Evolutionary conservation across 148 eudicot genomes (phyloP).

Genomic region (Chenopodium suecicum): DNA sequence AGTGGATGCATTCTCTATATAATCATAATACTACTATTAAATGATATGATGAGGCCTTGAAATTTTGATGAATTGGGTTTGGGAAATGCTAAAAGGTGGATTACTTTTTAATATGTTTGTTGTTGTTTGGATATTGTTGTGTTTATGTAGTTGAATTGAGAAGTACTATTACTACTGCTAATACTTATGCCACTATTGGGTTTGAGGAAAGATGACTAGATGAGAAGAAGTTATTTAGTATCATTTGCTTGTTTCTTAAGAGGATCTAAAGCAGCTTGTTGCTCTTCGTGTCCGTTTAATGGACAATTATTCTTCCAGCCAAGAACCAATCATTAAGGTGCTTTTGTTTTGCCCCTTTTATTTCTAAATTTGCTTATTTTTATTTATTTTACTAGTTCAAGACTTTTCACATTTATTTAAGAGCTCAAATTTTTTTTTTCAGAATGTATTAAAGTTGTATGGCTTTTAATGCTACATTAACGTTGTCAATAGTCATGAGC

Average conservation of each 20-base stretch:
- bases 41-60: neutral
- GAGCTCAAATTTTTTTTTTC: no score
- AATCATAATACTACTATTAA: no score
- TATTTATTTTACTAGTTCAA: no score
- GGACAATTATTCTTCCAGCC: constrained; percentile 84
- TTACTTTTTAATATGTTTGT: constrained; percentile 30
- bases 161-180: no score
- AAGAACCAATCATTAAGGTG: constrained; percentile 76
- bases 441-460: no score
- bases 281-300: constrained; percentile 35
- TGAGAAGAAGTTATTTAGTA: constrained; percentile 28
- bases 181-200: neutral
- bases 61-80: neutral
- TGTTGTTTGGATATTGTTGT: constrained; percentile 25
- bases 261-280: constrained; percentile 35
- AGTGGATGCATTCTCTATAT: neutral
- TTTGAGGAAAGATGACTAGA: constrained; percentile 22
- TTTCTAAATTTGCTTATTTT: no score
- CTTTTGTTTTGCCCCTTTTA: neutral
- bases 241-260: constrained; percentile 26
- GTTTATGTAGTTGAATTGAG: constrained; percentile 48
- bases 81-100: constrained; percentile 9
- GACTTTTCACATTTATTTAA: no score
- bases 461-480: no score
- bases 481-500: no score